Evolutionary conservation across 495 filamentous ascomycete species (phyloP).

Genomic region (Penicillium waksmanii): DNA sequence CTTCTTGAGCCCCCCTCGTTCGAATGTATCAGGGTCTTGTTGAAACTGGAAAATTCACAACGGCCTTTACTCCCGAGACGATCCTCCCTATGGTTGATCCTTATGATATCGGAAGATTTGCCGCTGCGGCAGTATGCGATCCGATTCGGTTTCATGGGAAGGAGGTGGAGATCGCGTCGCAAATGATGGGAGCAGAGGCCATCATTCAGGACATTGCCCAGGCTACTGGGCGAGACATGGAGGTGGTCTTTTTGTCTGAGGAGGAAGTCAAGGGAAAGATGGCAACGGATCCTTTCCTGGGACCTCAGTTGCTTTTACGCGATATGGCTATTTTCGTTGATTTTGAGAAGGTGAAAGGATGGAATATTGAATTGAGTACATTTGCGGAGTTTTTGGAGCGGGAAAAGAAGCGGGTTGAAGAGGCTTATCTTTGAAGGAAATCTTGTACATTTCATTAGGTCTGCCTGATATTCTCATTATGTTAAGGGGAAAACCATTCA

Average conservation of each 20-base stretch:
- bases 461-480: too few relatives aligned
- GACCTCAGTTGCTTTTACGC: constrained; percentile 33
- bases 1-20: constrained; percentile 39
- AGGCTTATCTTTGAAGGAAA: constrained; percentile 18
- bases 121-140: constrained; percentile 43
- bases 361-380: constrained; percentile 33
- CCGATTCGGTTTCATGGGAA: constrained; percentile 40
- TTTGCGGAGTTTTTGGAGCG: constrained; percentile 44
- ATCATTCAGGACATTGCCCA: constrained; percentile 34
- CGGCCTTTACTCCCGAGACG: constrained; percentile 34
- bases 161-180: constrained; percentile 42
- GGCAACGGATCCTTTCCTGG: constrained; percentile 31
- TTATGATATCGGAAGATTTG: constrained; percentile 53
- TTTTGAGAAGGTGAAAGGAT: constrained; percentile 38
- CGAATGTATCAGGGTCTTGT: constrained; percentile 41
- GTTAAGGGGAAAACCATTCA: too few relatives aligned
- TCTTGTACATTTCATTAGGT: not conserved
- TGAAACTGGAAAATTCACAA: constrained; percentile 38
- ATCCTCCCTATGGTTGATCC: constrained; percentile 47
- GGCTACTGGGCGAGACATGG: constrained; percentile 37
- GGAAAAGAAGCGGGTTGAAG: constrained; percentile 32
- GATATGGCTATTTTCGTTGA: constrained; percentile 39
- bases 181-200: constrained; percentile 37
- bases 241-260: constrained; percentile 38
- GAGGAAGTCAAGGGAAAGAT: constrained; percentile 39